Evolutionary conservation across 2,329 filamentous ascomycete genomes (phyloP), one percentile per base, ranked within the genome.

Genomic region (Sarocladiaceae sp.): DNA sequence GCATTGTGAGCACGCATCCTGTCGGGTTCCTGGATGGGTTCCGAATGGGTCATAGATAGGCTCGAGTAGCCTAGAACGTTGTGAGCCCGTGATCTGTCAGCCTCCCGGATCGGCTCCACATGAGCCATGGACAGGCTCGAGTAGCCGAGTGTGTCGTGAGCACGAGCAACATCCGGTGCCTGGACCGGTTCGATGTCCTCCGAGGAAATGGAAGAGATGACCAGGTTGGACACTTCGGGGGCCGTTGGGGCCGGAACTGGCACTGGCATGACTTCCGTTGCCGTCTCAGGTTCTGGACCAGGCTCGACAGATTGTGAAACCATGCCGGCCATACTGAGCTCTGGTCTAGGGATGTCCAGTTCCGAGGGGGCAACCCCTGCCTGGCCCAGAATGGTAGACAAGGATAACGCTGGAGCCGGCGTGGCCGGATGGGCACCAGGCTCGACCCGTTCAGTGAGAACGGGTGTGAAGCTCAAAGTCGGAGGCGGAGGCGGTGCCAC

Each of bases 171-270:
- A 6, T 43, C 40, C 13, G 27, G 40, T 43, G 19, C 40, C 33
- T 33, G 27, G 7, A 21, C 18, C 4, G 75, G 75, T 13, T 65
- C 59, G 2, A 66, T 54, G 4, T 58, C 55, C 49, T 69, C 55
- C 3, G 61, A 49, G 16, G 58, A 45, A 39, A 70, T 59, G 1
- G 57, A 51, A 2, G 68, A 70, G 27, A 71, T 51, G 0, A 55
- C 61, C 19, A 72, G 50, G 7, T 50, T 18, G 3, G 62, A 59
- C 19, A 26, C 11, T 24, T 45, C 44, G 26, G 33, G 19, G 4
- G 26, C 27, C 3, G 16, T 13, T 11, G 7, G n/a, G 42, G 42
- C 21, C 19, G 33, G 33, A 7, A 42, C 35, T 11, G 47, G 48
- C 23, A 45, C 31, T 18, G 39, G 34, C 45, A 47, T 15, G 15